Conservation (phyloP, 1,284 basidiomycete genomes). For the Sanghuangporus weigelae region DNA sequence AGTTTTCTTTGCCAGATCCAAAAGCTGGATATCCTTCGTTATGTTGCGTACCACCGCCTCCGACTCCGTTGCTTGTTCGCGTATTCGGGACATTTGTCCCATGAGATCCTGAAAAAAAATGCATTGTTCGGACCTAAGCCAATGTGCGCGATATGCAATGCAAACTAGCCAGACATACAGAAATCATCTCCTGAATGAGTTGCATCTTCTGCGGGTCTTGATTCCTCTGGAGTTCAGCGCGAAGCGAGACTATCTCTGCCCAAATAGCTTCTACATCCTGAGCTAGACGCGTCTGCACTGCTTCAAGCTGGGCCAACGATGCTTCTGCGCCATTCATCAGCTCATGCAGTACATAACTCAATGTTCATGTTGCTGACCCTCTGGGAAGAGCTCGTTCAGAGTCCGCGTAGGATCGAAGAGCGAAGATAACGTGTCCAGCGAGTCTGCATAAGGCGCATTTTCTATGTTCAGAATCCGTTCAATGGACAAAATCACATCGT, state of each 20-base stretch:
- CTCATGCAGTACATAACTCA: neutral
- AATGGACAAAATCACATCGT: slow-evolving; percentile 61
- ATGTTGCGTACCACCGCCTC: slow-evolving; percentile 95
- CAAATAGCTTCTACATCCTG: slow-evolving; percentile 61
- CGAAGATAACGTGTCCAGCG: slow-evolving; percentile 51
- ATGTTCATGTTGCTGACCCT: slow-evolving; percentile 45
- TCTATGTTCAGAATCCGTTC: slow-evolving; percentile 59
- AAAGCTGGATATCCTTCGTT: slow-evolving; percentile 92
- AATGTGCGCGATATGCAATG: neutral
- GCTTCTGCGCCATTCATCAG: slow-evolving; percentile 42
- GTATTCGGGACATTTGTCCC: slow-evolving; percentile 88
- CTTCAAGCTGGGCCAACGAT: slow-evolving; percentile 58
- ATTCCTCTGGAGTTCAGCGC: slow-evolving; percentile 61
- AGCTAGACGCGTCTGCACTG: slow-evolving; percentile 54
- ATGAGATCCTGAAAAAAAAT: slow-evolving; percentile 67
- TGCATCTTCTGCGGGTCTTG: slow-evolving; percentile 86
- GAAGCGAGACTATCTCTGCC: slow-evolving; percentile 67
- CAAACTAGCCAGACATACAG: slow-evolving; percentile 42
- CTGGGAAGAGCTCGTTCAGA: slow-evolving; percentile 70
- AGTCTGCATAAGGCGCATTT: slow-evolving; percentile 38
- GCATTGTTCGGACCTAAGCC: neutral
- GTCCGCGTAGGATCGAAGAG: slow-evolving; percentile 54
- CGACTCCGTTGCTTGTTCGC: slow-evolving; percentile 93
- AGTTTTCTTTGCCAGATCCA: slow-evolving; percentile 95
- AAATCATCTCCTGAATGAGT: slow-evolving; percentile 89